A percentile compares a stretch with the other conserved stretches of the same genome.
Evolutionary conservation across 768 basidiomycete species (phyloP).

Genomic region (Lentinus brumalis): DNA sequence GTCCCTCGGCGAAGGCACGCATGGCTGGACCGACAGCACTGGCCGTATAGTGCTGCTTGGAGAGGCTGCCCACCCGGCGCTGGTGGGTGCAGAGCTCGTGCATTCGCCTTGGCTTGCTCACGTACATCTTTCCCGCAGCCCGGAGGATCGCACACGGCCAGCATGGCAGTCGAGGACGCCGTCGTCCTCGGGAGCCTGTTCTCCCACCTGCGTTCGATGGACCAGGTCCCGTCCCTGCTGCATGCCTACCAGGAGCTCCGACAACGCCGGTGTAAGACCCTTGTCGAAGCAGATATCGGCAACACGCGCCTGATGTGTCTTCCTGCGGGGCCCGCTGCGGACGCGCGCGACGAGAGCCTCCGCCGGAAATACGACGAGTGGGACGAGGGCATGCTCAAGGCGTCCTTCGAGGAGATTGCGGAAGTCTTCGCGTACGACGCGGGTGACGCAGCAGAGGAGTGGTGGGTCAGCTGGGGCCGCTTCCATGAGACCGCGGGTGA

Average conservation of each 20-base stretch:
- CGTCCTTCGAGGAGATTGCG: conserved; percentile 55
- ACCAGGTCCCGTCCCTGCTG: conserved; percentile 53
- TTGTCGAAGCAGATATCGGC: conserved; percentile 46
- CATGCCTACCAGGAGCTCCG: conserved; percentile 61
- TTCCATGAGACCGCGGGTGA: conserved; percentile 40
- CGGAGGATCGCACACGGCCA: conserved; percentile 52
- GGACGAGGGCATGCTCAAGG: conserved; percentile 47
- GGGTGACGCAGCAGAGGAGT: conserved; percentile 59
- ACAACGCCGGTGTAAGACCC: conserved; percentile 45
- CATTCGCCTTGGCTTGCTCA: neutral
- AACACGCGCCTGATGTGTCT: conserved; percentile 48
- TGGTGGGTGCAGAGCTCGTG: conserved; percentile 38
- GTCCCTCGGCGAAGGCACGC: conserved; percentile 34
- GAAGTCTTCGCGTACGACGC: conserved; percentile 54
- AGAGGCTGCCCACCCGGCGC: conserved; percentile 60
- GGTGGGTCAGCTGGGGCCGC: conserved; percentile 63
- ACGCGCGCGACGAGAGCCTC: conserved; percentile 44
- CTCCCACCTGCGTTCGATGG: conserved; percentile 46
- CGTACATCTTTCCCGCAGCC: conserved; percentile 40
- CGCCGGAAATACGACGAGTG: conserved; percentile 42
- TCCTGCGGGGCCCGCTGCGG: conserved; percentile 45
- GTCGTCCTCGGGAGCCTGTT: conserved; percentile 64
- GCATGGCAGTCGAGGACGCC: conserved; percentile 62
- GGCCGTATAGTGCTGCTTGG: conserved; percentile 55
- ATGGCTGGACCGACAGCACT: conserved; percentile 52